Conservation (phyloP, 768 basidiomycete species). For the Pulveroboletus frians region DNA sequence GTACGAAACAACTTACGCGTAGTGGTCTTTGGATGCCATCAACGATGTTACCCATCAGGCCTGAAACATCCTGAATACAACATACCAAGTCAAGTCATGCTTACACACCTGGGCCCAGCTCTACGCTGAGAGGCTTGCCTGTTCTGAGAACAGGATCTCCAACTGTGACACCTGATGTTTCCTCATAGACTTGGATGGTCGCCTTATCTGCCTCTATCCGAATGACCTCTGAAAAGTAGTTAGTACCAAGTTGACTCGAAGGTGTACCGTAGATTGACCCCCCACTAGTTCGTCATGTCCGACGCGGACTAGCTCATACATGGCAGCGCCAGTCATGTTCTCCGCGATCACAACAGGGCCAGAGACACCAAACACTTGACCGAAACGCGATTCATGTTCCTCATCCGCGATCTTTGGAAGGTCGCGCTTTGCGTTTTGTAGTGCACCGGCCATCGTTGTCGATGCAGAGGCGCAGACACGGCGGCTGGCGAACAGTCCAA, state of each 20-base stretch:
- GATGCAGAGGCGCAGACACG: background rate
- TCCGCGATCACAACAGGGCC: conserved; percentile 96
- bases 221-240: conserved; percentile 80
- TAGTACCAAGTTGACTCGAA: conserved; percentile 1
- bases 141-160: conserved; percentile 97
- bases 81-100: background rate
- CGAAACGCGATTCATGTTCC: conserved; percentile 81
- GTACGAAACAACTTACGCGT: conserved; percentile 47
- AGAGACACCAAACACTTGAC: conserved; percentile 91
- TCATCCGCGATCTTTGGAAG: conserved; percentile 88
- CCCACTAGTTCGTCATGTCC: conserved; percentile 98
- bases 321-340: conserved; percentile 93
- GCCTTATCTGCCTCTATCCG: conserved; percentile 97
- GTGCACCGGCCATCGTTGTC: conserved; percentile 80
- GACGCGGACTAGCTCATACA: conserved; percentile 98
- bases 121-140: conserved; percentile 96
- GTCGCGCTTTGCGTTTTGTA: conserved; percentile 84
- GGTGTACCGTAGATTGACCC: conserved; percentile 46
- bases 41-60: conserved; percentile 98
- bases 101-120: conserved; percentile 86
- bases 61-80: conserved; percentile 36
- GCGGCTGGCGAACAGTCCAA: conserved; percentile 8
- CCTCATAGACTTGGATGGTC: conserved; percentile 99
- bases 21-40: conserved; percentile 95
- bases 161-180: conserved; percentile 97